phyloP scores from a whole-genome alignment of 257 asterid species.

The Oldenlandia corymbosa region DNA sequence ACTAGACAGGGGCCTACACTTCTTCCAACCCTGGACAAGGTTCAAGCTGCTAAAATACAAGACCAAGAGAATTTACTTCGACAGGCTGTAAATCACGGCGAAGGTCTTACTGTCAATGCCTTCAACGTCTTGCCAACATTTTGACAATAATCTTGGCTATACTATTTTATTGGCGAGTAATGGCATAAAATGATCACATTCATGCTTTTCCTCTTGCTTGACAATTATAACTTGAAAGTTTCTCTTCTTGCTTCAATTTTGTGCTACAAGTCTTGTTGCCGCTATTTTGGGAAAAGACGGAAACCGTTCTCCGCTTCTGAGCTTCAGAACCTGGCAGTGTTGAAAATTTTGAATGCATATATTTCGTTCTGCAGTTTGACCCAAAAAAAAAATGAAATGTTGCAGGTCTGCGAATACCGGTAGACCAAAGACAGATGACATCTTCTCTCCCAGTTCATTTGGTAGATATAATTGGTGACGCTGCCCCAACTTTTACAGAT shows the following conservation, averaged over 20 bases:
- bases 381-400: neutral
- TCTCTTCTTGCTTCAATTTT: too few species aligned
- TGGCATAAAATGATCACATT: neutral
- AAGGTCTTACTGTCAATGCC: conserved; percentile 44
- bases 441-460: conserved; percentile 87
- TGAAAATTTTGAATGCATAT: neutral
- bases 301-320: neutral
- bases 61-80: conserved; percentile 92
- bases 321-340: neutral
- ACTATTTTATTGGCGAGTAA: neutral
- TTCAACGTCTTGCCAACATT: neutral
- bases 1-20: conserved; percentile 89
- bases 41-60: conserved; percentile 95
- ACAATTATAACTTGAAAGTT: too few species aligned
- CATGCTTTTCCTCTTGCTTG: neutral
- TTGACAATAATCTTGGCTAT: neutral
- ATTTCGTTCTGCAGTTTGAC: neutral
- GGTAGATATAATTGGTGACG: conserved; percentile 56
- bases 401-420: conserved; percentile 75
- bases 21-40: conserved; percentile 93
- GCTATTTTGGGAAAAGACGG: too few species aligned
- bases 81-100: conserved; percentile 90
- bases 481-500: conserved; percentile 57
- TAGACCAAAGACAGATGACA: conserved; percentile 75
- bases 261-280: neutral